phyloP scores from a whole-genome alignment of 1,284 basidiomycete genomes.

The Trametes sp. region DNA sequence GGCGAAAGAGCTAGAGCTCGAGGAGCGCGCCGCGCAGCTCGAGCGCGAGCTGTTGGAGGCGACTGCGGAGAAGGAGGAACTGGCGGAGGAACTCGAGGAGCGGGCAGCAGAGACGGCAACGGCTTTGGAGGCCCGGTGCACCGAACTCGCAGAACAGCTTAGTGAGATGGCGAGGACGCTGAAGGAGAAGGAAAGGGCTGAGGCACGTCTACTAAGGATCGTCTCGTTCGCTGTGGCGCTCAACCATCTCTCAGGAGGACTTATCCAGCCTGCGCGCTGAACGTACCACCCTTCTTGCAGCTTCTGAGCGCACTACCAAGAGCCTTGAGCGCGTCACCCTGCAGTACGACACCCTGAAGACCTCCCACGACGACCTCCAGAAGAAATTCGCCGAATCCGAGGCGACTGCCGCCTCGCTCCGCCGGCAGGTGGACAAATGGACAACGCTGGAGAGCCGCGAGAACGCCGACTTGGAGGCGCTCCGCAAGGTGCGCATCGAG shows the following conservation, averaged over 20 bases:
- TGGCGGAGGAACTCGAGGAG: constrained; percentile 40
- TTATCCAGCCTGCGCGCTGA: constrained; percentile 37
- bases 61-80: constrained; percentile 50
- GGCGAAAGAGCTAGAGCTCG: constrained; percentile 63
- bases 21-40: constrained; percentile 45
- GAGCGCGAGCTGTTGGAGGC: constrained; percentile 52
- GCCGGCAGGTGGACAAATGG: constrained; percentile 73
- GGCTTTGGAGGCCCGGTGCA: constrained; percentile 45
- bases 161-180: constrained; percentile 48
- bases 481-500: constrained; percentile 61
- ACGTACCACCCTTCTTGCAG: constrained; percentile 54
- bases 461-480: constrained; percentile 60
- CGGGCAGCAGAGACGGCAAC: constrained; percentile 44
- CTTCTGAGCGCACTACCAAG: constrained; percentile 52
- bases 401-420: constrained; percentile 59
- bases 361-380: constrained; percentile 61
- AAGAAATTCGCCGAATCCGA: constrained; percentile 63
- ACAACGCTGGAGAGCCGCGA: constrained; percentile 69
- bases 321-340: constrained; percentile 64
- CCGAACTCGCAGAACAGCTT: constrained; percentile 45
- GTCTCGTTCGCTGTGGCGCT: not conserved
- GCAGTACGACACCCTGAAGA: constrained; percentile 62
- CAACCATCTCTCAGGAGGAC: constrained; percentile 42
- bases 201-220: constrained; percentile 33
- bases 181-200: constrained; percentile 45